Base-by-base conservation (phyloP, 2,329 filamentous ascomycete species). In the Venturia oleaginea region DNA sequence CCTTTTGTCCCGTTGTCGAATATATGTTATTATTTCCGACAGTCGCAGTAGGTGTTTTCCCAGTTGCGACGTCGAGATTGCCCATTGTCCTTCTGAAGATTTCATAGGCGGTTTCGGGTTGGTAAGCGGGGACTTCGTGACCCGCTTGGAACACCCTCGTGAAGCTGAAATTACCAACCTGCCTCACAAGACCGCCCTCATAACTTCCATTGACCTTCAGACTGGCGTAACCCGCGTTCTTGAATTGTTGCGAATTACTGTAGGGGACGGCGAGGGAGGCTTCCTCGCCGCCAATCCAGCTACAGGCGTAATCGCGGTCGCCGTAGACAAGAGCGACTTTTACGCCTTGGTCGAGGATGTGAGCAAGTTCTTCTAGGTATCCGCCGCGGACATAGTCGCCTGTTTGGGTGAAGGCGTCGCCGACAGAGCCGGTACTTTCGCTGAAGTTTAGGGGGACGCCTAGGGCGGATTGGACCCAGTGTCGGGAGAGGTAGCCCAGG, bases 371-470 rank as follows among this genome's bases (percentile, higher is more conserved):
- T 43, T 79, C 77, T 15, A 81, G 76, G 67, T 77, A 77, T 63
- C 79, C 79, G 1, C 76, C 76, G 17, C 80, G 76, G 1, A 76
- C 72, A 66, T 81, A 80, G 69, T 84, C 80, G 27, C 80, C 80
- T 7, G 78, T 79, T 4, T 69, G 66, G 3, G 70, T 66, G 69
- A 86, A 86, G 0, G 77, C 80, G 3, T 68, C 63, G 11, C 74
- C 73, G 0, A 84, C 82, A 15, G 78, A 69, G 0, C 66, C 66
- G 48, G 72, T 73, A 5, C 71, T 73, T 30, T 73, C 71, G 2
- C 83, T 83, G 75, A 79, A 86, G 71, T 87, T 87, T 24, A 86
- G 71, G 0, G 83, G 83, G 0, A 84, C 81, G 4, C 85, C 86
- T 0, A 88, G 78, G 0, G 82, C 82, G 2, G 73, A 71, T 69